phyloP scores from a whole-genome alignment of 169 alveolate species.

The Eimeria praecox region DNA sequence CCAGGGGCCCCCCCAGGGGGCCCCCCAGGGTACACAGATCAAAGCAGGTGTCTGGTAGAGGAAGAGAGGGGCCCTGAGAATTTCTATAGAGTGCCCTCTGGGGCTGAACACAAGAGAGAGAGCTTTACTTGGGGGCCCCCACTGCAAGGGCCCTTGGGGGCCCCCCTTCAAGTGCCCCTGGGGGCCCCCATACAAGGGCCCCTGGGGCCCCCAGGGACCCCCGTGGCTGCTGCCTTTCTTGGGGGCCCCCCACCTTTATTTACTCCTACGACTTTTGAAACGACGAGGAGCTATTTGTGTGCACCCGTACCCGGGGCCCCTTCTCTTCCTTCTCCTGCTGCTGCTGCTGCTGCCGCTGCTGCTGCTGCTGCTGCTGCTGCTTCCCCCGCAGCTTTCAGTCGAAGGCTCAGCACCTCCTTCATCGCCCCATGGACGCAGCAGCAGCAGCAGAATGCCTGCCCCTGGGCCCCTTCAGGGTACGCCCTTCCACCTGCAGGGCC shows the following conservation, averaged over 20 bases:
- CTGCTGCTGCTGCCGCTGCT: neutral
- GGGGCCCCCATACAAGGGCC: constrained; percentile 13
- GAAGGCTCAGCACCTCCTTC: neutral
- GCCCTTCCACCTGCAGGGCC: neutral
- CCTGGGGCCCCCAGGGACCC: constrained; percentile 11
- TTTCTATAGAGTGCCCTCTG: neutral
- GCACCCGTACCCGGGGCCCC: neutral
- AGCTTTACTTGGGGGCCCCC: neutral
- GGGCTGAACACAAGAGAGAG: neutral
- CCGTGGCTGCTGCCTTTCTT: neutral
- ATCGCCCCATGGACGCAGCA: neutral
- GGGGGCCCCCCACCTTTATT: neutral
- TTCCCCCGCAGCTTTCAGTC: neutral
- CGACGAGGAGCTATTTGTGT: neutral
- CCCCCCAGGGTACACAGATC: neutral
- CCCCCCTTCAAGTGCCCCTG: neutral
- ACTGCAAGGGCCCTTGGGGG: neutral
- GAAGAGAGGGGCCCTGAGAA: neutral
- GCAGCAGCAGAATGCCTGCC: neutral
- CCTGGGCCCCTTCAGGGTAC: neutral
- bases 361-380: constrained; percentile 28
- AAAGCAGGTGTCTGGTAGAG: neutral
- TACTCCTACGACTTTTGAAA: neutral
- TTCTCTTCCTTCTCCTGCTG: neutral
- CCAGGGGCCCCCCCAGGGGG: neutral